Conservation (phyloP, 345 rosid species). For the Nasturtium officinale region DNA sequence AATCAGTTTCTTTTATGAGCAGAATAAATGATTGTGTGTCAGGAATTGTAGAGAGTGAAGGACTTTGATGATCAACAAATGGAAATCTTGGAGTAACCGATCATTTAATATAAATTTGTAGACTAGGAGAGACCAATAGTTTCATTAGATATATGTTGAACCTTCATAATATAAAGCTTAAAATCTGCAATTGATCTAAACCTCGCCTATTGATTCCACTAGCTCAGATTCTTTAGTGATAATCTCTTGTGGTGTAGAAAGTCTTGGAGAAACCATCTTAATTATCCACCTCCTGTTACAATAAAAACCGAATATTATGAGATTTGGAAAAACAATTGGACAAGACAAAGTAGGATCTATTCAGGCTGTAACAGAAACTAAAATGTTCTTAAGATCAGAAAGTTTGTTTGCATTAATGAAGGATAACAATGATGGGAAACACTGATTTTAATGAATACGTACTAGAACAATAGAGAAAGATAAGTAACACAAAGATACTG, state of each 20-base stretch:
- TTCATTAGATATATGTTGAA: constrained; percentile 47
- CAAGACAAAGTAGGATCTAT: constrained; percentile 1
- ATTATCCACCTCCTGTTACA: constrained; percentile 85
- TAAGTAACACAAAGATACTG: not conserved
- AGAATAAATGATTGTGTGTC: not conserved
- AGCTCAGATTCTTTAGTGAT: constrained; percentile 78
- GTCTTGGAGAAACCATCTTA: constrained; percentile 61
- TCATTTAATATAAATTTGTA: not conserved
- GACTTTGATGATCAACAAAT: constrained; percentile 20
- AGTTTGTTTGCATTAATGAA: not conserved
- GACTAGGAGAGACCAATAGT: constrained; percentile 18
- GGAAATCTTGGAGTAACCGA: not conserved
- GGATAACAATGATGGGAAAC: not conserved
- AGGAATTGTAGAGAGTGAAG: constrained; percentile 2
- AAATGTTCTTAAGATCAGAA: constrained; percentile 2
- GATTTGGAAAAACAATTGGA: not conserved
- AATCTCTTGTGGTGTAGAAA: constrained; percentile 54
- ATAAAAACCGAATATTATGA: not conserved
- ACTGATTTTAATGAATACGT: constrained; percentile 11
- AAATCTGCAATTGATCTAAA: constrained; percentile 57
- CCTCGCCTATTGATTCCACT: constrained; percentile 88
- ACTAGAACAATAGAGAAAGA: not conserved
- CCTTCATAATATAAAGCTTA: constrained; percentile 54
- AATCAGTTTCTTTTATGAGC: not conserved
- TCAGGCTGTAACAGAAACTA: not conserved